Evolutionary conservation across 805 yeast species (phyloP).

Genomic region (Pichia cabralensis): DNA sequence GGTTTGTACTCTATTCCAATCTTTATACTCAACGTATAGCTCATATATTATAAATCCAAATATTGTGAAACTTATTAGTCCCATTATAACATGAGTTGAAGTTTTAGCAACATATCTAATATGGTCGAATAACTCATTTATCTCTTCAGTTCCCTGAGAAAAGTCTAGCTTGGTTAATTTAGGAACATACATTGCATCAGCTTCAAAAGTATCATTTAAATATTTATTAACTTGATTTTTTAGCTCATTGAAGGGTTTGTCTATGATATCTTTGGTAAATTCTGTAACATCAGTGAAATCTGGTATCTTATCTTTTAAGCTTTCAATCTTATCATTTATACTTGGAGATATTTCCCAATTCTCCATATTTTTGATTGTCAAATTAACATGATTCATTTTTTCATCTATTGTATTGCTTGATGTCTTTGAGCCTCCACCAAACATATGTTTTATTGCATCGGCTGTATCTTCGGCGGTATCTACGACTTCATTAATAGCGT

Average conservation of each 20-base stretch:
- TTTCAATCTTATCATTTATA: constrained; percentile 47
- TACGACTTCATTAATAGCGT: constrained; percentile 45
- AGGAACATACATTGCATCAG: constrained; percentile 32
- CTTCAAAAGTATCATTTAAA: constrained; percentile 14
- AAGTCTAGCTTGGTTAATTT: constrained; percentile 23
- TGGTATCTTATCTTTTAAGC: constrained; percentile 45
- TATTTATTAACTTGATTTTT: constrained; percentile 27
- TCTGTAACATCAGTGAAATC: constrained; percentile 56
- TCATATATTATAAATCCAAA: constrained; percentile 31
- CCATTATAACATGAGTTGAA: constrained; percentile 30
- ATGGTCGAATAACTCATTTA: constrained; percentile 30
- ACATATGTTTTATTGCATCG: constrained; percentile 41
- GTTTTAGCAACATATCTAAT: constrained; percentile 25
- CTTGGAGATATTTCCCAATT: constrained; percentile 56
- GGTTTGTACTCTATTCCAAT: constrained; percentile 37
- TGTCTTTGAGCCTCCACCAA: constrained; percentile 32
- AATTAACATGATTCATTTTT: constrained; percentile 38
- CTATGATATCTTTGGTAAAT: constrained; percentile 43
- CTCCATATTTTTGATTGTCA: constrained; percentile 46
- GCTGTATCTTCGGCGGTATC: constrained; percentile 31
- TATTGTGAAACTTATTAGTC: constrained; percentile 31
- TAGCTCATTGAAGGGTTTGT: constrained; percentile 48
- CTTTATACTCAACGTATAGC: constrained; percentile 33
- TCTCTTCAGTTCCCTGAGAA: constrained; percentile 32
- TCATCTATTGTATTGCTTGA: constrained; percentile 24